Evolutionary conservation across 202 grass and related monocot species (phyloP), one percentile per base, ranked within the genome.

Genomic region (Carex arenaria): DNA sequence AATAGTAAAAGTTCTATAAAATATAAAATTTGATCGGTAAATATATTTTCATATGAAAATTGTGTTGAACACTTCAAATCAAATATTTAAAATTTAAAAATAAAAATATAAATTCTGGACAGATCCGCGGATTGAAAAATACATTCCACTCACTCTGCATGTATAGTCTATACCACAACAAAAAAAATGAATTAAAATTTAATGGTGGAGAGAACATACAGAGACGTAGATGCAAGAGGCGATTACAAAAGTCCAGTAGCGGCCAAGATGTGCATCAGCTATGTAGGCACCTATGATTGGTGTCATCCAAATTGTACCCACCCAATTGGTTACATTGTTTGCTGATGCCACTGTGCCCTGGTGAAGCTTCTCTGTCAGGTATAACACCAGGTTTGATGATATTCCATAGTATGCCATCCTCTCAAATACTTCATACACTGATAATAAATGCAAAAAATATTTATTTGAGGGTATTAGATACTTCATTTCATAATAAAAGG

Each of bases 241-340:
- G 31, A 81, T 71, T 36, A 94, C 88, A 85, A 98, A 98, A 18
- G 95, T 98, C 54, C 92, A 89, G 87, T 94, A 98, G 52, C 95
- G 90, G 74, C 95, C 95, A 11, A 98, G 95, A 86, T 98, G 89
- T 0, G 95, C 92, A 81, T 98, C 95, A n/a, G 95, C 95, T 65
- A 98, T 59, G 84, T 98, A 94, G 70, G 92, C 95, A n/a, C 95
- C 95, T 65, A 93, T 12, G 81, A 94, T 14, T 20, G 95, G 95
- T 51, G 95, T 98, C 92, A 98, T 85, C 95, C 95, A 98, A 85
- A 98, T 38, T 53, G 92, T 94, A 63, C 92, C 95, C 0, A 91
- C 92, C 95, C 95, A 98, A 78, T 98, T 98, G 62, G 92, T 98
- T 64, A 98, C 95, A 64, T 98, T 98, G 80, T 98, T 98, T 14